Base-by-base conservation (phyloP, 352 stramenopile species). In the Phytophthora tentaculata region DNA sequence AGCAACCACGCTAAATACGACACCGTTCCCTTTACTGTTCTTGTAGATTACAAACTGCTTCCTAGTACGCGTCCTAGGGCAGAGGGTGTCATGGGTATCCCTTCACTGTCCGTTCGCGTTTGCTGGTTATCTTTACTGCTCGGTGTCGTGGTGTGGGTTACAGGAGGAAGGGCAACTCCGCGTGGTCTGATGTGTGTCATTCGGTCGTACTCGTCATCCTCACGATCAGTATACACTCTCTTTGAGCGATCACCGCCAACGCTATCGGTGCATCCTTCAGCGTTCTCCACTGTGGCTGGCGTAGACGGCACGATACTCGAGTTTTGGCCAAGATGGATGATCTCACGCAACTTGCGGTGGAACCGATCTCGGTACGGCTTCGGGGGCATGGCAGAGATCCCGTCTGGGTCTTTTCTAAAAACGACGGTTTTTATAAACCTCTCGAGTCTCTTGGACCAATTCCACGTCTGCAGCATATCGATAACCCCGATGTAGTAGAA, bases 401-500 rank as follows among this genome's bases (percentile, higher is more conserved):
- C 88, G 29, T 84, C 70, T 6, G 75, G 65, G 66, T 94, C 85
- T 59, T 90, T 89, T 10, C 76, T 74, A 29, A 93, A 58, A 0
- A 96, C 45, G 16, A 84, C 53, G 2, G 74, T 82, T 61, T 95
- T 95, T 39, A 93, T 43, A 26, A 95, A 92, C 10, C 84, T 74
- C 64, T 96, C 89, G 7, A 93, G 37, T 13, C 83, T 72, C 56
- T 96, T 96, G 1, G 73, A 63, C 55, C 76, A 68, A 20, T 73
- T 95, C 84, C 86, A 96, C 22, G 80, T 89, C 69, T 96, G 89
- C 49, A 96, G 41, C 41, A 96, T 96, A 59, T 96, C 89, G 61
- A 96, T 96, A 14, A 96, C 50, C 2, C 89, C 88, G 24, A 96
- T 89, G 76, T 95, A 96, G 64, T 95, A 96, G 56, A 92, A 89